Evolutionary conservation across 306 rosid species (phyloP), one percentile per base, ranked within the genome.

Genomic region (Prunus mume): DNA sequence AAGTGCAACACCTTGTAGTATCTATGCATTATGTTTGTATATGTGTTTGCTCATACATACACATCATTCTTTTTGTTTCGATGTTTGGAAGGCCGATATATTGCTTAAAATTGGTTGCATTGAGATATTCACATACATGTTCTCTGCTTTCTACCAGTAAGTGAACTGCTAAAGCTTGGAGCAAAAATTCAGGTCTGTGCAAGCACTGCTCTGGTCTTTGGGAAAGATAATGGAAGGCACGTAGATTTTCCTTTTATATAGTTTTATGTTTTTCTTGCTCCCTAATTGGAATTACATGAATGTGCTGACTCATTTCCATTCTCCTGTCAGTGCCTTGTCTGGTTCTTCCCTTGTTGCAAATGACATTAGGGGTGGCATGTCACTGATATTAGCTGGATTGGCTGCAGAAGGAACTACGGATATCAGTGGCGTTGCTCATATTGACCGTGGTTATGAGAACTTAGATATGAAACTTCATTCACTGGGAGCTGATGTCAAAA

Each of bases 321-420:
- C 12, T 57, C 19, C 25, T 58, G 24, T 19, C 79, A 79, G 86
- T 15, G 24, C 2, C 19, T 65, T 83, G 65, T 57, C 24, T 6
- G 86, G 86, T 65, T 74, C 80, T 52, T 76, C 58, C 11, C 38
- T 69, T 11, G 43, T 65, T 75, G 86, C 83, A 45, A 69, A 12
- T 15, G 86, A 83, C 70, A 75, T 83, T n/a, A 83, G 78, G 65
- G 86, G 86, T 65, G 86, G 86, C 60, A 50, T 79, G 73, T 71
- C 80, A 12, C 27, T 83, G 66, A 83, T 79, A 46, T 79, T 83
- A 74, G 83, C 75, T 3, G 83, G 78, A 51, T 69, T 79, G 61
- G 83, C 78, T 10, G 71, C 86, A 47, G 28, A 65, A 67, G 86
- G 83, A 9, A 83, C 74, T 71, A 78, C 86, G 1, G 83, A 78